phyloP scores from a whole-genome alignment of 2,329 filamentous ascomycete species.

The Aspergillus tamarii region DNA sequence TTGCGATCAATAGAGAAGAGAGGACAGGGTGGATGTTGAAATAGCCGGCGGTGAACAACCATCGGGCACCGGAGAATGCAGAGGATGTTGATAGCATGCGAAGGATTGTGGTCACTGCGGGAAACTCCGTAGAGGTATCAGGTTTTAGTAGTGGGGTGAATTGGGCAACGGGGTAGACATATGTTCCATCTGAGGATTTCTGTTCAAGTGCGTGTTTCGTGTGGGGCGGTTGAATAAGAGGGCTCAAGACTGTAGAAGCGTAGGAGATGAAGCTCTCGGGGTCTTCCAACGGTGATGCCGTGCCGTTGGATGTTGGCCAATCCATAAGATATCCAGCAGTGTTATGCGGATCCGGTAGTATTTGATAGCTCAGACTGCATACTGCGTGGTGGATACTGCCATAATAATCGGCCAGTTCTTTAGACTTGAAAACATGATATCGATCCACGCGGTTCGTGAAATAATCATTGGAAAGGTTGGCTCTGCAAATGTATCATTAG shows the following conservation, averaged over 20 bases:
- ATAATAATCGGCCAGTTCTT: constrained; percentile 81
- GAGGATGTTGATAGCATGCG: constrained; percentile 64
- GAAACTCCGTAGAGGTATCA: constrained; percentile 85
- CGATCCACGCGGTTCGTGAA: constrained; percentile 95
- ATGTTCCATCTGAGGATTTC: constrained; percentile 61
- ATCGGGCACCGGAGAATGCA: constrained; percentile 70
- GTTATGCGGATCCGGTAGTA: constrained; percentile 60
- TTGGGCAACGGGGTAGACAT: constrained; percentile 84
- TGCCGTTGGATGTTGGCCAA: constrained; percentile 77
- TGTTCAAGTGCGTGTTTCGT: constrained; percentile 33
- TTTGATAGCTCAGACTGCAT: constrained; percentile 77
- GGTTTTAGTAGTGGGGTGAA: constrained; percentile 81
- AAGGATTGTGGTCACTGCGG: constrained; percentile 75
- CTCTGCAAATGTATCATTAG: constrained; percentile 47
- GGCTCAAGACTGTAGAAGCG: constrained; percentile 68
- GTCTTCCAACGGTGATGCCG: constrained; percentile 72
- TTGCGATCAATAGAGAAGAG: constrained; percentile 75
- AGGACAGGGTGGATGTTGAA: constrained; percentile 93
- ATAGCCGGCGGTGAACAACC: constrained; percentile 97
- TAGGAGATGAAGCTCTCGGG: constrained; percentile 70
- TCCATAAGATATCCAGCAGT: constrained; percentile 57
- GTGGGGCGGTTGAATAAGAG: constrained; percentile 63
- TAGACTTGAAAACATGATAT: constrained; percentile 87
- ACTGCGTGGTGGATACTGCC: constrained; percentile 75
- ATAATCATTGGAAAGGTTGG: constrained; percentile 90